Evolutionary conservation across 345 rosid genomes (phyloP), one percentile per base, ranked within the genome.

Genomic region (Eucalyptus cloeziana): DNA sequence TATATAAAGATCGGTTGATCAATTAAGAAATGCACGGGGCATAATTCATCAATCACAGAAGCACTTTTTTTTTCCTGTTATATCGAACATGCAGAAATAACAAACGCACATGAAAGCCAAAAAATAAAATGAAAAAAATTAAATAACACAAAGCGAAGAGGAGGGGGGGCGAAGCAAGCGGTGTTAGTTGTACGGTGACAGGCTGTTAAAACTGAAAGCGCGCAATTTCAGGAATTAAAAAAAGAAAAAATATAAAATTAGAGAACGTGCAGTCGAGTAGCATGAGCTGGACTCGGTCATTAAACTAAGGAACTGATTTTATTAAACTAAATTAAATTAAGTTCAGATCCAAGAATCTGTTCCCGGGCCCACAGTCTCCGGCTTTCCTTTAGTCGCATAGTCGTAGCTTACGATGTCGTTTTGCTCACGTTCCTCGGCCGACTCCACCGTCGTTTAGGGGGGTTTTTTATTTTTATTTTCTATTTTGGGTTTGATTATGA

Each of bases 191-290:
- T 49, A 51, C 14, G 54, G 91, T 87, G 67, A 91, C 90, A 89
- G 91, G 27, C 91, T 25, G 92, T 87, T 13, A 86, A 69, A 22
- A 13, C 54, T 85, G 33, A 60, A 87, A 81, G 90, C 81, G 80
- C 40, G 64, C 49, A 43, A 25, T 17, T 22, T 16, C 27, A n/a
- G 47, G 37, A 33, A 56, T 37, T 8, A 31, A 79, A 27, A 79
- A n/a, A 31, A 43, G 13, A 24, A 43, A 58, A 17, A 47, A n/a
- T 71, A 30, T 43, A 37, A 31, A 49, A 86, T 49, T 33, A 13
- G 51, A 88, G 92, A 89, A 90, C 93, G 94, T 93, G 94, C 92
- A 14, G 88, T 49, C 89, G 51, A 62, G 90, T 90, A 64, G 67
- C 27, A 88, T n/a, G 45, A 86, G 91, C 91, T 88, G 90, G 90